These are phyloP conservation scores for Fraxinus ornus DNA, from an alignment of 305 asterid genomes.

Conservation along the genomic window DNA sequence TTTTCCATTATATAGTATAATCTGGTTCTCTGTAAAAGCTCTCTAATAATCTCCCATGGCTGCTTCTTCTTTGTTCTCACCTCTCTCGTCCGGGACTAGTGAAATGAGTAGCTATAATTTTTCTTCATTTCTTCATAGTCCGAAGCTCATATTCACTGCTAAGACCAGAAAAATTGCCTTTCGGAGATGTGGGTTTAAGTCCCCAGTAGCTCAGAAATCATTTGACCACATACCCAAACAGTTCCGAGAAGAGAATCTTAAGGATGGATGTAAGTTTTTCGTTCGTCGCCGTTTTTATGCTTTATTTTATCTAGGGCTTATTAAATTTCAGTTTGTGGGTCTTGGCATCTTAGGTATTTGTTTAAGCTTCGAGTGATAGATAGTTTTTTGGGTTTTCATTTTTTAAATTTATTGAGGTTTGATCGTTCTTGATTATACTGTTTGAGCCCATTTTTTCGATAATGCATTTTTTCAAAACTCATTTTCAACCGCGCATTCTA, in stretches of 20 bases:
- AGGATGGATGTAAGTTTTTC: slow-evolving; percentile 66
- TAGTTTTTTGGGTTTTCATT: not conserved
- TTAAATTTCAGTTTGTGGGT: not conserved
- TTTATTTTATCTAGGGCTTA: not conserved
- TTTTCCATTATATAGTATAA: not conserved
- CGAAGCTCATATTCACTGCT: slow-evolving; percentile 42
- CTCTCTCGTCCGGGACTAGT: slow-evolving; percentile 37
- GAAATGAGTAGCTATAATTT: slow-evolving; percentile 27
- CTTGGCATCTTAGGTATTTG: not conserved
- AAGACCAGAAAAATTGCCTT: slow-evolving; percentile 30
- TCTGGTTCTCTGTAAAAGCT: not conserved
- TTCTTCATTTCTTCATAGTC: slow-evolving; percentile 40
- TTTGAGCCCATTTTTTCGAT: no score
- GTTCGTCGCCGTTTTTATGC: not conserved
- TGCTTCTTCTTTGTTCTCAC: slow-evolving; percentile 53
- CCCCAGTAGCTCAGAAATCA: slow-evolving; percentile 55
- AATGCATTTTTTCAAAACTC: no score
- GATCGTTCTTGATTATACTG: not conserved
- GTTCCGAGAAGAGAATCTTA: slow-evolving; percentile 80
- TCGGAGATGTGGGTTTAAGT: slow-evolving; percentile 49
- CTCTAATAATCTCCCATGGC: slow-evolving; percentile 23
- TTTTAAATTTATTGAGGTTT: not conserved
- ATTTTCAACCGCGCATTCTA: no score
- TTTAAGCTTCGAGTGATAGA: not conserved
- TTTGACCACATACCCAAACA: slow-evolving; percentile 74